Evolutionary conservation across 108 stramenopile genomes (phyloP).

Genomic region (Mayamaea pseudoterrestris): DNA sequence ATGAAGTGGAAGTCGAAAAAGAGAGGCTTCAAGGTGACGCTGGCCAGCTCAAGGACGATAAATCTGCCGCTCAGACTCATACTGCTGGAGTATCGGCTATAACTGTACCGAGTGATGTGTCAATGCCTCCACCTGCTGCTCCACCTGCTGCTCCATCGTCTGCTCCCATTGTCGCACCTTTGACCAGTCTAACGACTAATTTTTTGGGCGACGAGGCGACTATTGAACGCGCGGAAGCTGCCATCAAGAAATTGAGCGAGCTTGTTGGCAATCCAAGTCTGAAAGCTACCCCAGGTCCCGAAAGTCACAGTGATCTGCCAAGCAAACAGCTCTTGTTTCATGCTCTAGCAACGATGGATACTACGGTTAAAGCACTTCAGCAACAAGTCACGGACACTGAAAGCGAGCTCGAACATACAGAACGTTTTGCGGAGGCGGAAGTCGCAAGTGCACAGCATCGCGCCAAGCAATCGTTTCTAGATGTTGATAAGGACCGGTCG

Average conservation of each 20-base stretch:
- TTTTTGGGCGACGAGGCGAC: slow-evolving; percentile 10
- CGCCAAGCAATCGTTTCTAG: slow-evolving; percentile 11
- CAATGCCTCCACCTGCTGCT: background rate
- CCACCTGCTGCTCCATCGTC: background rate
- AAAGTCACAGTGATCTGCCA: slow-evolving; percentile 13
- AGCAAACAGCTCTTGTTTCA: slow-evolving; percentile 19
- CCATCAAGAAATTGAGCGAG: slow-evolving; percentile 13
- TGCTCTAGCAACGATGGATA: slow-evolving; percentile 21
- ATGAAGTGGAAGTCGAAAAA: slow-evolving; percentile 2
- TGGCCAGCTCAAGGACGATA: background rate
- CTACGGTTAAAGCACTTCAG: slow-evolving; percentile 14
- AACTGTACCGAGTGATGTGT: background rate
- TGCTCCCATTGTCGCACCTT: background rate
- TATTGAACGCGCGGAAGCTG: slow-evolving; percentile 19
- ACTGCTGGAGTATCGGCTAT: background rate
- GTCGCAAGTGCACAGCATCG: slow-evolving; percentile 3
- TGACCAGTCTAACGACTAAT: slow-evolving; percentile 1
- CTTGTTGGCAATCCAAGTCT: slow-evolving; percentile 3
- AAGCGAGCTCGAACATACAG: slow-evolving; percentile 16
- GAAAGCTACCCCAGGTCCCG: slow-evolving; percentile 1
- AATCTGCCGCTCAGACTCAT: background rate
- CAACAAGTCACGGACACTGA: slow-evolving; percentile 16
- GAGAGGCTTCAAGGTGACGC: no score
- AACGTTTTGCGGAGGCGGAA: slow-evolving; percentile 5
- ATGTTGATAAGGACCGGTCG: slow-evolving; percentile 4